Conservation (phyloP, 176 grass and related monocot genomes). For the Bromus sterilis region DNA sequence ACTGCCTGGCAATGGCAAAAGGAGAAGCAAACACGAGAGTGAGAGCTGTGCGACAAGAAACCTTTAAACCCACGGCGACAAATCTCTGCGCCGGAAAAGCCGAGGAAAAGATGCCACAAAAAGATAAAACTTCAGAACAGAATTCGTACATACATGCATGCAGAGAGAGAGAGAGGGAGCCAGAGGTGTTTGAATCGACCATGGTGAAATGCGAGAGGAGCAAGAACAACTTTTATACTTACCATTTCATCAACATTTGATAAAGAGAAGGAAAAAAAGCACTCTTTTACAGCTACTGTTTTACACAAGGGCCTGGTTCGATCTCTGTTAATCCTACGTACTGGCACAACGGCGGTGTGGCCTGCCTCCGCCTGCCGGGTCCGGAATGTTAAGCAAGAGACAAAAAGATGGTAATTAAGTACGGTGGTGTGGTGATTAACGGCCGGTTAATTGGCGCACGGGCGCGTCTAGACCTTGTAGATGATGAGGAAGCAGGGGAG, state of each 20-base stretch:
- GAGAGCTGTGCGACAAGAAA: conserved; percentile 11
- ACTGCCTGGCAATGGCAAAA: conserved; percentile 1
- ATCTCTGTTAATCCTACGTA: conserved; percentile 20
- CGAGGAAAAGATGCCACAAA: neutral
- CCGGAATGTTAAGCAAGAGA: conserved; percentile 22
- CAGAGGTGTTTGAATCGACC: conserved; percentile 6
- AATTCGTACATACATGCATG: neutral
- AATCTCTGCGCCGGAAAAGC: conserved; percentile 6
- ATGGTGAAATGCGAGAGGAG: neutral
- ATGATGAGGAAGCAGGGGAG: conserved; percentile 74
- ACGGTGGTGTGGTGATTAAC: neutral
- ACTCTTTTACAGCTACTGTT: conserved; percentile 45
- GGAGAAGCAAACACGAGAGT: conserved; percentile 3
- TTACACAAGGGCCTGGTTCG: conserved; percentile 26
- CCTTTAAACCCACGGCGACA: conserved; percentile 37
- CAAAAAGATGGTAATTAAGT: conserved; percentile 17
- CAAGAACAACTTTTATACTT: neutral
- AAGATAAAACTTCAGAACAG: neutral
- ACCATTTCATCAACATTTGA: neutral
- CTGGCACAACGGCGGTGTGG: neutral
- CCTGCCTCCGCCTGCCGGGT: neutral
- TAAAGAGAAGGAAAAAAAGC: conserved; percentile 12
- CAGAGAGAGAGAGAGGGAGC: neutral
- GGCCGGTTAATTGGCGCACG: neutral
- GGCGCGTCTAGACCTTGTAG: conserved; percentile 37